Conservation (phyloP, 2,329 filamentous ascomycete genomes). For the Cladosporium halotolerans region DNA sequence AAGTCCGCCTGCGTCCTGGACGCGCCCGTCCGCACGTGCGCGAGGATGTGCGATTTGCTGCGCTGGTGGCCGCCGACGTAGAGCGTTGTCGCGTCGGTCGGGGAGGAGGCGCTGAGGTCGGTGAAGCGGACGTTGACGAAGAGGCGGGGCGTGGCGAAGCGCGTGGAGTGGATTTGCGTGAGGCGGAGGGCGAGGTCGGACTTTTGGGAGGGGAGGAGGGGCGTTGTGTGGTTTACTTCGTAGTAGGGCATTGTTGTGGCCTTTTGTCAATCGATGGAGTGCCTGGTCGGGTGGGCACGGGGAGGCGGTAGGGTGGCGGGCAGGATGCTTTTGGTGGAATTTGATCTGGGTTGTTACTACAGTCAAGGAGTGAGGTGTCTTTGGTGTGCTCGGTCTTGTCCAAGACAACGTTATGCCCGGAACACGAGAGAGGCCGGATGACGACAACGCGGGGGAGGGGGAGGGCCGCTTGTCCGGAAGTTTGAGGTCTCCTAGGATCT, state of each 20-base stretch:
- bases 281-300: background rate
- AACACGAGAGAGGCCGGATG: too few species aligned
- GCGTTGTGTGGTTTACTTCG: slow-evolving; percentile 35
- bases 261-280: background rate
- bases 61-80: slow-evolving; percentile 35
- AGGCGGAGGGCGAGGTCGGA: slow-evolving; percentile 35
- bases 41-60: slow-evolving; percentile 29
- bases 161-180: slow-evolving; percentile 36
- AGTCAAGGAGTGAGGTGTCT: too few species aligned
- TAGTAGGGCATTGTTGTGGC: slow-evolving; percentile 38
- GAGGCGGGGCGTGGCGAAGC: slow-evolving; percentile 37
- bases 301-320: too few species aligned
- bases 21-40: slow-evolving; percentile 31
- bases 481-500: too few species aligned
- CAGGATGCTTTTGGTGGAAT: background rate
- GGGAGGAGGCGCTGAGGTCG: slow-evolving; percentile 19
- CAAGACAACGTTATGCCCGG: too few species aligned
- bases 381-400: too few species aligned
- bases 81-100: slow-evolving; percentile 7
- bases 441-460: too few species aligned
- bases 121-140: slow-evolving; percentile 42
- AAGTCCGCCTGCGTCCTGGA: slow-evolving; percentile 28
- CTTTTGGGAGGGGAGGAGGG: slow-evolving; percentile 31
- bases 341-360: too few species aligned
- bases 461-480: too few species aligned